Base-by-base conservation (phyloP, 2,329 filamentous ascomycete genomes). In the Geosmithia putterillii region DNA sequence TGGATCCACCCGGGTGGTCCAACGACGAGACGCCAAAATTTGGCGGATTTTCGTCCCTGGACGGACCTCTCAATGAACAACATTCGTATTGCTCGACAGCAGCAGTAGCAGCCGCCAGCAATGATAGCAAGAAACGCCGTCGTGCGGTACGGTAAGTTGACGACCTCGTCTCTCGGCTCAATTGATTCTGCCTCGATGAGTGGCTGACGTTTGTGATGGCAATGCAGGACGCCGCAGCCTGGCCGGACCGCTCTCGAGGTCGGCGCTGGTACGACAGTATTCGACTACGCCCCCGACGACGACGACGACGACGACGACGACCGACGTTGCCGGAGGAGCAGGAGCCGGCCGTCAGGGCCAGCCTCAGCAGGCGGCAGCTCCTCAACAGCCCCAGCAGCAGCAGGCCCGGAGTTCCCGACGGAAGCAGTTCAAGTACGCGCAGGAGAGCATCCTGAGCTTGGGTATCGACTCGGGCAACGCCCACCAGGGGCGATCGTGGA, bases 41-140 rank as follows among this genome's bases (percentile, higher is more conserved):
- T 42, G 40, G 40, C 7, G n/a, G 15, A 17, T 25, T 19, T 19
- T n/a, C 28, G n/a, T 17, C 15, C 35, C 15, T 38, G 36, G 20
- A 12, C 15, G 20, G 20, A 38, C 17, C 20, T 38, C 18, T 38
- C 20, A n/a, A 38, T n/a, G n/a, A n/a, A n/a, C n/a, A n/a, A 42
- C n/a, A 15, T n/a, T 20, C n/a, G 17, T 14, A 42, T 21, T 15
- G 12, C 28, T 20, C 34, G 37, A 28, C 18, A 36, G 17, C 3
- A 21, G 4, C 23, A 28, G 21, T 34, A 35, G 17, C 32, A 23
- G 35, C 37, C 53, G 48, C 56, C 59, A n/a, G 60, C 55, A 50
- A 79, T 79, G 75, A 75, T 77, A 54, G 53, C 74, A 51, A 69
- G 73, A 64, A 76, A 67, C 56, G 60, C 66, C 50, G 64, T 64